Percentiles rank a stretch among this genome's conserved stretches.
Conservation (phyloP, 2,329 filamentous ascomycete species). For the Colletotrichum falcatum region DNA sequence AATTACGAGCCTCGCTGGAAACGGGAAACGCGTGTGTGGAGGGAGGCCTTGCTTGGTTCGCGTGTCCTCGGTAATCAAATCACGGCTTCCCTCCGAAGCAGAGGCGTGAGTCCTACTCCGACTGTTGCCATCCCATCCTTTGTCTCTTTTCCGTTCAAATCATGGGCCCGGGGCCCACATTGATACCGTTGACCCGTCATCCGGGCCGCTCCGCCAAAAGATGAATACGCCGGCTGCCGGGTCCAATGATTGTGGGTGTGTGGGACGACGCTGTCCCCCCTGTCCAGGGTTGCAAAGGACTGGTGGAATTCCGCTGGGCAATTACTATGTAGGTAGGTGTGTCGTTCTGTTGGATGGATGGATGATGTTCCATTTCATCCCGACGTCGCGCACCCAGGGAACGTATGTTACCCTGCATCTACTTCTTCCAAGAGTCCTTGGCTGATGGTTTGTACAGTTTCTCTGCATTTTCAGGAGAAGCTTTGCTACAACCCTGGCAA, state of each 20-base stretch:
- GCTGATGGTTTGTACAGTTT: not conserved
- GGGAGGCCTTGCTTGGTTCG: not conserved
- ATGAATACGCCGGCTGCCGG: not conserved
- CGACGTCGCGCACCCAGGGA: not conserved
- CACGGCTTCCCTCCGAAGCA: too few species aligned
- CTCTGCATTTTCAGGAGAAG: not conserved
- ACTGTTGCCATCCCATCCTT: not conserved
- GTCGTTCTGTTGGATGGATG: not conserved
- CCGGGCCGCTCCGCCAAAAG: slow-evolving; percentile 10
- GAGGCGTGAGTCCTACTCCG: not conserved
- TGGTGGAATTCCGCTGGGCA: slow-evolving; percentile 2
- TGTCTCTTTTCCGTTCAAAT: not conserved
- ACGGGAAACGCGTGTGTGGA: not conserved
- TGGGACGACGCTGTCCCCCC: not conserved
- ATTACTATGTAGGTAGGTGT: too few species aligned
- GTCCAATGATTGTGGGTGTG: not conserved
- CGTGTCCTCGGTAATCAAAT: not conserved
- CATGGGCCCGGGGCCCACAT: not conserved
- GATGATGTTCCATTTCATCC: too few species aligned
- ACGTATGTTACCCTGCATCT: too few species aligned
- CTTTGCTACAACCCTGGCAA: not conserved
- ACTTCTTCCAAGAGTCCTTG: not conserved
- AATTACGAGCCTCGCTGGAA: not conserved
- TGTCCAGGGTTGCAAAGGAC: not conserved
- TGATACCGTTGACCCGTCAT: not conserved